Evolutionary conservation across 2,329 filamentous ascomycete genomes (phyloP).

Genomic region (Zymoseptoria tritici): DNA sequence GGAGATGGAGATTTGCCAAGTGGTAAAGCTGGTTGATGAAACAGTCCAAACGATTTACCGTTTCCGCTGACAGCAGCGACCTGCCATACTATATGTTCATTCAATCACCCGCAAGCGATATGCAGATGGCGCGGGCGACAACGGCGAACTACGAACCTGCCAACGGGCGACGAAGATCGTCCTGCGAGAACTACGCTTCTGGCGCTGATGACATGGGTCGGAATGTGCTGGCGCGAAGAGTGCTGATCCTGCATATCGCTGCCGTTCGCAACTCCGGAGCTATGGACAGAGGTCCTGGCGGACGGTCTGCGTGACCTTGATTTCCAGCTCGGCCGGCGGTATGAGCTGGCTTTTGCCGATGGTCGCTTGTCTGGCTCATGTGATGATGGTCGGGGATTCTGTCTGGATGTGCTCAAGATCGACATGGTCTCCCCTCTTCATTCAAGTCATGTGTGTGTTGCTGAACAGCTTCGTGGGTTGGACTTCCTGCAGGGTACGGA

Average conservation of each 20-base stretch:
- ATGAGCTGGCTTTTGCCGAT: background rate
- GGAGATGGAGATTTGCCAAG: too few species aligned
- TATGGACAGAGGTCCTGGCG: background rate
- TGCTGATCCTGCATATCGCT: background rate
- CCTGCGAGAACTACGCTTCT: background rate
- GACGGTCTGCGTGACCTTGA: background rate
- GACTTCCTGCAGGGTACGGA: constrained; percentile 5
- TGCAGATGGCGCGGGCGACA: background rate
- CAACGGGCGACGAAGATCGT: too few species aligned
- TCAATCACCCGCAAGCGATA: background rate
- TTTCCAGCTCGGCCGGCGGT: background rate
- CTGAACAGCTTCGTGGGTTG: background rate
- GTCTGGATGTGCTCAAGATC: background rate
- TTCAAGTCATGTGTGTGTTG: background rate
- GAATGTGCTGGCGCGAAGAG: background rate
- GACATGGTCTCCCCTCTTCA: background rate
- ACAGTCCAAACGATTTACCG: too few species aligned
- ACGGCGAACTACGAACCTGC: background rate
- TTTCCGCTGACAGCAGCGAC: too few species aligned
- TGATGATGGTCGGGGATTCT: background rate
- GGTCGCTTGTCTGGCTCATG: background rate
- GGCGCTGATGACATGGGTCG: background rate
- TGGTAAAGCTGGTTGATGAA: too few species aligned
- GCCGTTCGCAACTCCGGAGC: background rate
- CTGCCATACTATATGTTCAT: too few species aligned